A percentile compares a stretch with the other conserved stretches of the same genome.
Evolutionary conservation across 345 rosid species (phyloP).

Genomic region (Lepidium didymum): DNA sequence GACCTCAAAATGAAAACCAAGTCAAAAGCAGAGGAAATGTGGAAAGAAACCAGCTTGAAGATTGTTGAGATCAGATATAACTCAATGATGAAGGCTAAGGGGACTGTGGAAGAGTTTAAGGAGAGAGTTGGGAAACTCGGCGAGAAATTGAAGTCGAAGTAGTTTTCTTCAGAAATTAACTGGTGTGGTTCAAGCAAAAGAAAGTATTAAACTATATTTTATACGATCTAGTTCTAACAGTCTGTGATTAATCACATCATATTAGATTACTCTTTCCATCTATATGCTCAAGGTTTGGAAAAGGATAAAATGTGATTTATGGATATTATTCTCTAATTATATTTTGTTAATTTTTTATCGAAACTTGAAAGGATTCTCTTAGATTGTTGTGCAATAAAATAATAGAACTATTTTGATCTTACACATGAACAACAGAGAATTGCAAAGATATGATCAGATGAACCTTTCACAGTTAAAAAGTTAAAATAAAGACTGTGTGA

Average conservation of each 20-base stretch:
- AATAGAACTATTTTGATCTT: not conserved
- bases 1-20: conserved; percentile 22
- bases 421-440: not conserved
- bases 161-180: not conserved
- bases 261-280: too few species aligned
- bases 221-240: not conserved
- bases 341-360: not conserved
- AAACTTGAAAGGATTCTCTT: not conserved
- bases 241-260: too few species aligned
- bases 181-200: not conserved
- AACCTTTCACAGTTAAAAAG: not conserved
- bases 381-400: not conserved
- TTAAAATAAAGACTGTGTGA: not conserved
- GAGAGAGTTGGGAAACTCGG: conserved; percentile 58
- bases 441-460: too few species aligned
- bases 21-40: conserved; percentile 26
- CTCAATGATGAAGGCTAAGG: conserved; percentile 30
- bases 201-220: not conserved
- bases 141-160: conserved; percentile 53
- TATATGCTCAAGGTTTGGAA: too few species aligned
- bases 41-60: conserved; percentile 9
- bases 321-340: too few species aligned
- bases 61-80: conserved; percentile 29
- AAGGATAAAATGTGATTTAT: too few species aligned
- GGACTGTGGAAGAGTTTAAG: conserved; percentile 51